Evolutionary conservation across 345 rosid species (phyloP).

Genomic region (Lumnitzera racemosa): DNA sequence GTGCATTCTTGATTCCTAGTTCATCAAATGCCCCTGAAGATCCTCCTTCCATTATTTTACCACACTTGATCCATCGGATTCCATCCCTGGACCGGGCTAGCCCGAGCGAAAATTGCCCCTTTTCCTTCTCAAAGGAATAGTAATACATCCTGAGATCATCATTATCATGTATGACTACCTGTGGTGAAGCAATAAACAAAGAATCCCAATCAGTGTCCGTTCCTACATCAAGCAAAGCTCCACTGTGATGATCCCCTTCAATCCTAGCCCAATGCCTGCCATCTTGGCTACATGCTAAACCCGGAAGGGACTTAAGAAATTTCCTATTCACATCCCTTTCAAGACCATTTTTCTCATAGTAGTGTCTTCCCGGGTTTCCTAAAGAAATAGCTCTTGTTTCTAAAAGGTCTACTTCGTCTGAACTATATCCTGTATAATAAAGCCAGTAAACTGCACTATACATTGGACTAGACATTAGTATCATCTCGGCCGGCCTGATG

Average conservation of each 20-base stretch:
- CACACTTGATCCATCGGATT: conserved; percentile 64
- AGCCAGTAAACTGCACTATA: conserved; percentile 76
- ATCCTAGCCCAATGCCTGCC: conserved; percentile 90
- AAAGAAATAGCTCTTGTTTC: conserved; percentile 18
- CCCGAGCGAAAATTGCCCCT: conserved; percentile 42
- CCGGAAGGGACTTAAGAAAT: conserved; percentile 49
- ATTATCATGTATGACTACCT: conserved; percentile 55
- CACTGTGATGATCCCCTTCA: conserved; percentile 85
- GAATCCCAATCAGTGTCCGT: conserved; percentile 71
- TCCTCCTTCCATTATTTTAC: conserved; percentile 63
- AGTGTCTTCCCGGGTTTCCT: conserved; percentile 47
- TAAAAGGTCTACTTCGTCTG: conserved; percentile 32
- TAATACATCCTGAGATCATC: conserved; percentile 82
- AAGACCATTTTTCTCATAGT: not conserved
- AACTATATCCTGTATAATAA: conserved; percentile 58
- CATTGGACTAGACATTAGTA: conserved; percentile 66
- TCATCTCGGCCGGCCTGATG: conserved; percentile 61
- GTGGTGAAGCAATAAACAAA: conserved; percentile 54
- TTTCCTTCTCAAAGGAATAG: conserved; percentile 52
- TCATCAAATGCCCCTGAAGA: conserved; percentile 39
- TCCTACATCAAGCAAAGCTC: conserved; percentile 77
- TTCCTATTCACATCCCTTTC: conserved; percentile 6
- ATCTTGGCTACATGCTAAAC: conserved; percentile 79
- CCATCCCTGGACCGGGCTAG: conserved; percentile 82
- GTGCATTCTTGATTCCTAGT: conserved; percentile 43